Percentiles rank a stretch among this genome's conserved stretches.
Evolutionary conservation across 345 rosid genomes (phyloP).

Genomic region (Eutrema heterophyllum): DNA sequence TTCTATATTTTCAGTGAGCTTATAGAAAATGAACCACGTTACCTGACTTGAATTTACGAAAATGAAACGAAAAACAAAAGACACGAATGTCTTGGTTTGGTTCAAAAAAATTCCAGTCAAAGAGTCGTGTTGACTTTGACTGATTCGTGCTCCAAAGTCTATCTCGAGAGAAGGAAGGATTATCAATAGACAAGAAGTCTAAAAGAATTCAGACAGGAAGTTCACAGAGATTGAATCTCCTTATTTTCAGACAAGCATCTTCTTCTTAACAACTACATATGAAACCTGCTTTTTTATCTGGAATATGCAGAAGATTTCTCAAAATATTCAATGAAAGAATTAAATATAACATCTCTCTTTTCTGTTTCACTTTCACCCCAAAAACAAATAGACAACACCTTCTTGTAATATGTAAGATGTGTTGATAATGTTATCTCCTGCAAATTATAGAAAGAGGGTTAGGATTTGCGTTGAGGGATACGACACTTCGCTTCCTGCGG

Average conservation of each 20-base stretch:
- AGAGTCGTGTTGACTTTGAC: slow-evolving; percentile 9
- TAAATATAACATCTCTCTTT: neutral
- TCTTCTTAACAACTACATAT: neutral
- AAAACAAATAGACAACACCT: neutral
- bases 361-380: neutral
- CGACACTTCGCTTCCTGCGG: too few species aligned
- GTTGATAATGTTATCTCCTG: too few species aligned
- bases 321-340: slow-evolving; percentile 4
- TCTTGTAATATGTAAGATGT: neutral
- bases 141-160: neutral
- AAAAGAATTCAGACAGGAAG: neutral
- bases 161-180: too few species aligned
- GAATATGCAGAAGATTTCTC: neutral
- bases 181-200: neutral
- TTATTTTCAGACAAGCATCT: neutral
- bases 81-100: too few species aligned
- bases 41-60: neutral
- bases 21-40: too few species aligned
- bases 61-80: too few species aligned
- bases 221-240: neutral
- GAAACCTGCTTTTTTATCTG: neutral
- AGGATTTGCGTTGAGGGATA: too few species aligned
- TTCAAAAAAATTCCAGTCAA: neutral
- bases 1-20: too few species aligned
- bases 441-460: too few species aligned